Conservation (phyloP, 345 rosid species). For the Eucalyptus melliodora region DNA sequence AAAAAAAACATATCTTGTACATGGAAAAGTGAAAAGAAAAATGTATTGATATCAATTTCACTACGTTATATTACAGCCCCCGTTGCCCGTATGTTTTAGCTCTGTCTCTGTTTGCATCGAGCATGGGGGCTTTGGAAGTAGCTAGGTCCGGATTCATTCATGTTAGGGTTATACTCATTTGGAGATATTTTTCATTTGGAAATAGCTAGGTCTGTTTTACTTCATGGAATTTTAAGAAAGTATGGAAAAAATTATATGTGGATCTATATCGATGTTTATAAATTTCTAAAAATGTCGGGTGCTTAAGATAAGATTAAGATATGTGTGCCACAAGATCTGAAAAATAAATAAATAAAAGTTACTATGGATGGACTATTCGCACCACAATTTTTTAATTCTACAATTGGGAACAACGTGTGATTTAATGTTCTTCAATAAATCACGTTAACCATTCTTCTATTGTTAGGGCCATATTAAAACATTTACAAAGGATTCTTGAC, state of each 20-base stretch:
- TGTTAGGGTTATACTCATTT: background rate
- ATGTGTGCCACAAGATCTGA: too few relatives aligned
- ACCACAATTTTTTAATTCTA: background rate
- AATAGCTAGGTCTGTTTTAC: background rate
- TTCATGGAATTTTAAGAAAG: background rate
- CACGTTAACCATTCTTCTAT: background rate
- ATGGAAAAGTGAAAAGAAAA: background rate
- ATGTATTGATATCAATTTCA: background rate
- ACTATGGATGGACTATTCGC: background rate
- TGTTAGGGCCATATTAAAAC: background rate
- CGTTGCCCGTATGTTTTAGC: background rate
- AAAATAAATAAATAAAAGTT: too few relatives aligned
- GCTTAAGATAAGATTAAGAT: background rate
- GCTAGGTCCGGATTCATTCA: background rate
- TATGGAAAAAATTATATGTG: background rate
- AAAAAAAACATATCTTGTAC: background rate
- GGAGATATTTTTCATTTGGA: background rate
- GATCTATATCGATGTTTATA: too few relatives aligned
- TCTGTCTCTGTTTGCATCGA: background rate
- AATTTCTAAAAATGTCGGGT: too few relatives aligned
- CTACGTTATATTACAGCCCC: background rate
- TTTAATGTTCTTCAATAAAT: background rate
- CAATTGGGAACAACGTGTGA: background rate
- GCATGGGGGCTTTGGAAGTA: background rate
- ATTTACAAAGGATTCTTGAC: background rate